Evolutionary conservation across 495 filamentous ascomycete species (phyloP).

Genomic region (Penicillium pancosmium): DNA sequence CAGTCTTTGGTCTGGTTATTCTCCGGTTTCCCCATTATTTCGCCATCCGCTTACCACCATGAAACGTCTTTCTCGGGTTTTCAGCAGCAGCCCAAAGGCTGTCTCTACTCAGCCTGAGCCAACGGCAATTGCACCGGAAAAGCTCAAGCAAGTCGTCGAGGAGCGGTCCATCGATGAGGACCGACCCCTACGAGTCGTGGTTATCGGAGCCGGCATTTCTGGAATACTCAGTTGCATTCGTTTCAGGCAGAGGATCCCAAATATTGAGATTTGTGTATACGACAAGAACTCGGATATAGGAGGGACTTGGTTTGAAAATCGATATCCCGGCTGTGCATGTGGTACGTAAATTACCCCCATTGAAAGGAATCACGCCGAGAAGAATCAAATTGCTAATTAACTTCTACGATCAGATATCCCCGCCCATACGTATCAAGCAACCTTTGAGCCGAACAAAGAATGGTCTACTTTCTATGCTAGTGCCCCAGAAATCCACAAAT

Average conservation of each 20-base stretch:
- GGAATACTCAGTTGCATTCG: conserved; percentile 65
- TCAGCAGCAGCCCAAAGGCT: conserved; percentile 11
- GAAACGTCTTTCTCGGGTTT: conserved; percentile 18
- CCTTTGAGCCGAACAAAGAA: conserved; percentile 57
- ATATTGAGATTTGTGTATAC: conserved; percentile 67
- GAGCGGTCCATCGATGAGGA: conserved; percentile 59
- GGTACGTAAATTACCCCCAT: conserved; percentile 25
- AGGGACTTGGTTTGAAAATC: conserved; percentile 74
- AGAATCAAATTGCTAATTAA: not conserved
- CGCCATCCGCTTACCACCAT: conserved; percentile 10
- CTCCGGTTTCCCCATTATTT: not conserved
- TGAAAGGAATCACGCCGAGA: no score
- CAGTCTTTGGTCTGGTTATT: not conserved
- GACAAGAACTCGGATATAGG: conserved; percentile 78
- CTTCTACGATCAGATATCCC: conserved; percentile 37
- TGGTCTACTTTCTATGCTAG: conserved; percentile 63
- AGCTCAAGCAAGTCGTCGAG: conserved; percentile 29
- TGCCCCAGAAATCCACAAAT: conserved; percentile 59
- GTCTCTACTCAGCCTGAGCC: not conserved
- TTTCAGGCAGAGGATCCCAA: conserved; percentile 57
- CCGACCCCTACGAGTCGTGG: conserved; percentile 57
- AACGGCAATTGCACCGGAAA: not conserved
- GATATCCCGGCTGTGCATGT: conserved; percentile 69
- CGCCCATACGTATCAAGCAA: conserved; percentile 52
- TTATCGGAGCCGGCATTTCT: conserved; percentile 68